Evolutionary conservation across 2,329 filamentous ascomycete genomes (phyloP).

Genomic region (Aspergillus arachidicola): DNA sequence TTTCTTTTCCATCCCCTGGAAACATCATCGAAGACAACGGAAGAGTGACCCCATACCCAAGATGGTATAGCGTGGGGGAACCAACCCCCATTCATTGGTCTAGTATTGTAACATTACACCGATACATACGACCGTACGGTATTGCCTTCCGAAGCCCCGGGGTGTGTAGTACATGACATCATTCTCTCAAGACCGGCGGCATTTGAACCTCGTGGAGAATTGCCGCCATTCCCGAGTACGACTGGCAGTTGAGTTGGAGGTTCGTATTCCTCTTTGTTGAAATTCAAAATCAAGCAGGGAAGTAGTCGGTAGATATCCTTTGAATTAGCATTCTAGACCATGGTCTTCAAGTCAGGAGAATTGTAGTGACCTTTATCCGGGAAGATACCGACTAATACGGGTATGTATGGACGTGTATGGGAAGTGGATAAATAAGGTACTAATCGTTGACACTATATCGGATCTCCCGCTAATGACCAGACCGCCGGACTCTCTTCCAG

Average conservation of each 20-base stretch:
- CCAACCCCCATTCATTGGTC: conserved; percentile 1
- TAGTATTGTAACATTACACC: conserved; percentile 1
- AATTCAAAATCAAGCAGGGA: not conserved
- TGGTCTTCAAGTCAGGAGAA: not conserved
- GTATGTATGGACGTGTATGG: not conserved
- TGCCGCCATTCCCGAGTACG: not conserved
- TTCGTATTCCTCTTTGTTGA: not conserved
- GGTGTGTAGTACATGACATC: conserved; percentile 1
- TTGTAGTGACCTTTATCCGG: not conserved
- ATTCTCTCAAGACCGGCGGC: not conserved
- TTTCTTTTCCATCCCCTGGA: not conserved
- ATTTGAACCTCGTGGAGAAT: not conserved
- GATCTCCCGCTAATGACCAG: conserved; percentile 32
- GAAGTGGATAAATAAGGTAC: not conserved
- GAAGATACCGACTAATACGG: not conserved
- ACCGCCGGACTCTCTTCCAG: conserved; percentile 28
- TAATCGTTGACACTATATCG: conserved; percentile 16
- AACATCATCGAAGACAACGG: conserved; percentile 4
- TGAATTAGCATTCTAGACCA: not conserved
- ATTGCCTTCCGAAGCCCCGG: not conserved
- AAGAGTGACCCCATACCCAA: not conserved
- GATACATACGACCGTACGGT: not conserved
- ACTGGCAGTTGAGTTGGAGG: not conserved
- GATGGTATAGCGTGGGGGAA: conserved; percentile 10
- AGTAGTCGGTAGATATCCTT: not conserved